Evolutionary conservation across 164 flowering plant genomes (phyloP), one percentile per base, ranked within the genome.

Genomic region (Stephania cephalantha): DNA sequence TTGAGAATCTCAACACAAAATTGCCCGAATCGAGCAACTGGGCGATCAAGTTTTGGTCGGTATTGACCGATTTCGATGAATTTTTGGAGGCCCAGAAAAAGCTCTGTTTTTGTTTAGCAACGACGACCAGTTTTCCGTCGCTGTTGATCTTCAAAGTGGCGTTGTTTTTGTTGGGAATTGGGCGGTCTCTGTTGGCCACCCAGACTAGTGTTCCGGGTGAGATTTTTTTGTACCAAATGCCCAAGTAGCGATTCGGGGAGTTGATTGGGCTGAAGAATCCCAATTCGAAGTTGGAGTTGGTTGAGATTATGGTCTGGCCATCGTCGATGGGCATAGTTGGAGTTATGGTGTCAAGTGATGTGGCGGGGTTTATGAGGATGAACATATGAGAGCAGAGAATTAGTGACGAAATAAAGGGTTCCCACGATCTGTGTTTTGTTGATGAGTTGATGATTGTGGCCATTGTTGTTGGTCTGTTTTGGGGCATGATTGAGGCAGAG

Each of bases 151-250:
- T 73, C 1, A 79, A 13, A 73, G 46, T 44, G 0, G 75, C 84
- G 31, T 9, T 67, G 18, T 63, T 77, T 48, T 10, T 6, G 15
- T 6, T n/a, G 22, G 65, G 15, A 20, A 76, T 31, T 12, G 82
- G 82, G 2, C 13, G 69, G 3, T 74, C 71, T 45, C 79, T 46
- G 66, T 81, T 81, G 29, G 83, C 81, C 18, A 78, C 76, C 83
- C 83, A 81, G 2, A 75, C 74, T 18, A 76, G 77, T 1, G 53
- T 73, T 29, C 1, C 20, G 3, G 12, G 12, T 7, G 35, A 7
- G 2, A 70, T 71, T 2, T 69, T 74, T 22, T 46, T 79, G 78
- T 71, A 73, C 83, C 83, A 81, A 25, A 81, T 78, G 30, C 80
- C 80, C 65, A 78, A 44, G 61, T 77, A 77, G 2, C 69, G 71